phyloP scores from a whole-genome alignment of 73 alveolate genomes.

The Paramecium pentaurelia region DNA sequence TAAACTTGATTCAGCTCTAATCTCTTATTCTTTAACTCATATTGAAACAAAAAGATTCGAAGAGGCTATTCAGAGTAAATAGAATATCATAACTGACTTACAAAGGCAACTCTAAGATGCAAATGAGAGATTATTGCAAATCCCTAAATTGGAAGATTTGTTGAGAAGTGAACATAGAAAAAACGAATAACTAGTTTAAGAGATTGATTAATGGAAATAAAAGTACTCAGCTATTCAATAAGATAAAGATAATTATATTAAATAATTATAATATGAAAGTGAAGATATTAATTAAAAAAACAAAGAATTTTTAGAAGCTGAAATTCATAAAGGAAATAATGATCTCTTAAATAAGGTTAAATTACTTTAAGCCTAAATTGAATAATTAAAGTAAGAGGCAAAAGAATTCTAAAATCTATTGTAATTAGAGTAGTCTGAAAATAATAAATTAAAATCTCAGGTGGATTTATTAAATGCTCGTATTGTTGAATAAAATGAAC shows the following conservation, averaged over 20 bases:
- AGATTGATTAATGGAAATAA: constrained; percentile 8
- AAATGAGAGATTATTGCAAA: not conserved
- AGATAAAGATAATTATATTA: not conserved
- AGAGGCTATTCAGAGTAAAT: not conserved
- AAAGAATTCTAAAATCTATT: not conserved
- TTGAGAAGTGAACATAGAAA: not conserved
- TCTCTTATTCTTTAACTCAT: not conserved
- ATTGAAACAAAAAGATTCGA: constrained; percentile 14
- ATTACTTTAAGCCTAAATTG: not conserved
- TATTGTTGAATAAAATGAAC: not conserved
- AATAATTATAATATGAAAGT: not conserved
- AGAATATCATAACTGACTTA: not conserved
- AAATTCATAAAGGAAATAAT: not conserved
- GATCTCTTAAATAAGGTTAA: not conserved
- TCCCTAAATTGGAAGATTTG: not conserved
- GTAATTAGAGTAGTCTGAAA: not conserved
- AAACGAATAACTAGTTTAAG: not conserved
- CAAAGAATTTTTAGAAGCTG: not conserved
- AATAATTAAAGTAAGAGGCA: not conserved
- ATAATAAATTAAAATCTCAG: not conserved
- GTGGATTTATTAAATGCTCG: not conserved
- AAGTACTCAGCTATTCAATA: not conserved
- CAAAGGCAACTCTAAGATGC: not conserved
- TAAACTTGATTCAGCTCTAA: not conserved
- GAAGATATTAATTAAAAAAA: not conserved